Base-by-base conservation (phyloP, 2,329 filamentous ascomycete species). In the Akanthomyces lecanii region DNA sequence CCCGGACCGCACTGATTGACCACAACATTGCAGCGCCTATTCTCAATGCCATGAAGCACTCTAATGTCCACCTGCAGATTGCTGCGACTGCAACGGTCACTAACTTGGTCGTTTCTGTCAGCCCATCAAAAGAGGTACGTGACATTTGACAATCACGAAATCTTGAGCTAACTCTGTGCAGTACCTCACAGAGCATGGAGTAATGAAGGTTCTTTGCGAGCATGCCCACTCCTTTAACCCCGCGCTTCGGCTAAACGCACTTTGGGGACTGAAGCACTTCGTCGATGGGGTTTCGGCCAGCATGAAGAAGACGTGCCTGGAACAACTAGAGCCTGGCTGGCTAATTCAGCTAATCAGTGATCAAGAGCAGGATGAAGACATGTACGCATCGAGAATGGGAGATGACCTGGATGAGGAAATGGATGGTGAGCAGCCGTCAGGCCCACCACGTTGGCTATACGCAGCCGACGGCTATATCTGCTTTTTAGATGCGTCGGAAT, bases 191-290 rank as follows among this genome's bases (percentile, higher is more conserved):
- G 86, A 90, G 55, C 84, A 84, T 5, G 91, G 91, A 7, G 85
- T 95, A 1, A 82, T 97, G 67, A 86, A 86, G 65, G 84, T 89
- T 0, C 79, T 98, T 1, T 96, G 92, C 71, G 85, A 90, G 68
- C 91, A 97, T 72, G 92, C 93, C 1, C 90, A 90, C 73, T 95
- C 91, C 0, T 82, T 84, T 53, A 90, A 94, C 70, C 84, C 89
- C n/a, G 85, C 88, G 53, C 80, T 98, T 60, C 86, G 92, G 28
- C 81, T 96, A 30, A 92, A 95, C 69, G 92, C 93, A 25, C 77
- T 99, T 1, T 99, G 95, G 94, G 92, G 92, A 6, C 78, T 99
- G 63, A 98, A 98, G 72, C 92, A 98, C 75, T 83, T 97, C 56
- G 89, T 96, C 3, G 84, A 90, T 66, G 87, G 86, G 25, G 85